Evolutionary conservation across 1,284 basidiomycete species (phyloP), one percentile per base, ranked within the genome.

Genomic region (Ganoderma sinense): DNA sequence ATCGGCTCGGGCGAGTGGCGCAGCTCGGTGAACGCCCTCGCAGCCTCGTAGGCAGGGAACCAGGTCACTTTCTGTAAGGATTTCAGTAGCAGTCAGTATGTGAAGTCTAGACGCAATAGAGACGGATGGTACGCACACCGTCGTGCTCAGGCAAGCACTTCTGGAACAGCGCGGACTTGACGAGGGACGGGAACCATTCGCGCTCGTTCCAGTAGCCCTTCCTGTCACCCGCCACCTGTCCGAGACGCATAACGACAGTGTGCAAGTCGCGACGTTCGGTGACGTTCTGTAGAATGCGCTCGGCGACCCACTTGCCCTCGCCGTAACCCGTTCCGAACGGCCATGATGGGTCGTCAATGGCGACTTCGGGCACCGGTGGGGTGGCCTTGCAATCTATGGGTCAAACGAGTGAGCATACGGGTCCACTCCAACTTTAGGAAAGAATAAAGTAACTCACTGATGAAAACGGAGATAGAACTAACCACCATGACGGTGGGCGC

Each of bases 151-250:
- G 81, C 8, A 84, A 66, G 11, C 66, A 76, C 2, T 75, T 73
- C 10, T 82, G 73, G 16, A 75, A 71, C 1, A 77, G 53, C 29
- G 78, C 78, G 0, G 80, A 80, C 67, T 82, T 79, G 43, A 86
- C 77, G 2, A 86, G 76, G 55, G 80, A 77, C 1, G 85, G 85
- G 10, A 86, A 75, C 85, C 85, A 87, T 64, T 87, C 85, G 18
- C 75, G 78, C 51, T 78, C 74, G 59, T 81, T 82, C 86, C 86
- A 87, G 20, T 77, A 78, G 2, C 86, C 86, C 64, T 79, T 81
- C 20, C 69, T 67, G 11, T 75, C 71, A 1, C 85, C 84, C 40
- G 79, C 78, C 23, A 87, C 75, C 71, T 86, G 85, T 1, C 85
- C 85, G 39, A 86, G 79, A 16, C 85, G 80, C 16, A 85, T 78